These are phyloP conservation scores for Nannizzia gypsea DNA, from an alignment of 2,329 filamentous ascomycete genomes.

Conservation along the genomic window DNA sequence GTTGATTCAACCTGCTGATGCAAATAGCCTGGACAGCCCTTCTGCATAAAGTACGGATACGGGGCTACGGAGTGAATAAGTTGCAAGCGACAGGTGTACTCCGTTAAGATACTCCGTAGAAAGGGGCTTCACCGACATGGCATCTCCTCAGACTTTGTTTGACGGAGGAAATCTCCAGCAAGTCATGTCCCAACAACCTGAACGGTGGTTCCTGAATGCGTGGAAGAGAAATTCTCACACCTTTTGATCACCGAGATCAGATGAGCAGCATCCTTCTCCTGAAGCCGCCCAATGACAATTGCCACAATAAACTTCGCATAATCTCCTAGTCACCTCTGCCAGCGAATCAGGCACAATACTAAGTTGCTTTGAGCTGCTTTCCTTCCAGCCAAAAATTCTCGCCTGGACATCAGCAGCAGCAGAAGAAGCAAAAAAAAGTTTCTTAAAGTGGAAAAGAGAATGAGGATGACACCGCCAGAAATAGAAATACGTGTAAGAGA, in stretches of 20 bases:
- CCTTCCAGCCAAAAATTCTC: not conserved
- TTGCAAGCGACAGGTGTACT: too few species aligned
- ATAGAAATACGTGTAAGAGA: conserved; percentile 1
- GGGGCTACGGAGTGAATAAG: not conserved
- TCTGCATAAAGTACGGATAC: not conserved
- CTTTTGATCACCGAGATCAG: not conserved
- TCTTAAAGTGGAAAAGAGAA: conserved; percentile 2
- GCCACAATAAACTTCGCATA: conserved; percentile 3
- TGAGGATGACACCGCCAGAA: conserved; percentile 4
- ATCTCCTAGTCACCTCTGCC: not conserved
- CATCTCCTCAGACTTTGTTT: not conserved
- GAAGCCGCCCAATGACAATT: not conserved
- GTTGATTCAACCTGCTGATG: not conserved
- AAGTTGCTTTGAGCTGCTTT: not conserved
- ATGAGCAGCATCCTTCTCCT: not conserved
- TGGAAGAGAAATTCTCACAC: not conserved
- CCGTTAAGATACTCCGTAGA: not conserved
- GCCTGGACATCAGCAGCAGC: not conserved
- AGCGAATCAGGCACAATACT: not conserved
- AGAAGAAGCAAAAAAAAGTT: not conserved
- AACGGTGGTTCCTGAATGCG: conserved; percentile 2
- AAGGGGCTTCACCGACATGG: not conserved
- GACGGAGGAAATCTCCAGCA: not conserved
- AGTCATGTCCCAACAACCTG: conserved; percentile 2
- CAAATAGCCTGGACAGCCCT: not conserved